These are phyloP conservation scores for Pythium guiyangense DNA, from an alignment of 352 stramenopile species.

Conservation along the genomic window DNA sequence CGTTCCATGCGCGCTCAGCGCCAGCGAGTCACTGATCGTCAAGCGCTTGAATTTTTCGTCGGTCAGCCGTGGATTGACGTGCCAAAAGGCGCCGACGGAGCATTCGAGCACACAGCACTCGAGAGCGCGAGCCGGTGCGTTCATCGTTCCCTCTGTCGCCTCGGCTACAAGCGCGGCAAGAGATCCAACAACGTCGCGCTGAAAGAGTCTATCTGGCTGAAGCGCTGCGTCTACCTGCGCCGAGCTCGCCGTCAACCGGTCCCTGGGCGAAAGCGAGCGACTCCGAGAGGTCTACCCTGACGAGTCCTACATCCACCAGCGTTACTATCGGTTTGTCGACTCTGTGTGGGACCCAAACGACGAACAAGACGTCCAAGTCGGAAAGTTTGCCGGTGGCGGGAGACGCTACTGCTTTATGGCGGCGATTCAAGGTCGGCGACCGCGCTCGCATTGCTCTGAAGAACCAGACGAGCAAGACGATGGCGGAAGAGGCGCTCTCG, in stretches of 20 bases:
- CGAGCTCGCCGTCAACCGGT: background rate
- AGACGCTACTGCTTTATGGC: conserved; percentile 1
- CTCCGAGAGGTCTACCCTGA: conserved; percentile 2
- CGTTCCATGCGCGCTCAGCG: background rate
- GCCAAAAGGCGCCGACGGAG: background rate
- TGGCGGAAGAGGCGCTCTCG: background rate
- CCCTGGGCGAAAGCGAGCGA: background rate
- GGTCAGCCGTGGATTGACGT: background rate
- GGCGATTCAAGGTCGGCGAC: background rate
- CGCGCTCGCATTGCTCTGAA: background rate
- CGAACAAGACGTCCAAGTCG: conserved; percentile 1
- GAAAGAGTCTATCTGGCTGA: conserved; percentile 1
- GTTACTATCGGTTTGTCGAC: conserved; percentile 1
- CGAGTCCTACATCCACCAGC: conserved; percentile 1
- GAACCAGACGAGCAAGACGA: background rate
- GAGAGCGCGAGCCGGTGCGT: conserved; percentile 2
- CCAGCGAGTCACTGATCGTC: background rate
- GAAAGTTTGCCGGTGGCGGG: background rate
- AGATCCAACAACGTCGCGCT: background rate
- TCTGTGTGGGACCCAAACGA: conserved; percentile 2
- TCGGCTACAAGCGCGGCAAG: conserved; percentile 1
- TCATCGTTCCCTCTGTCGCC: background rate
- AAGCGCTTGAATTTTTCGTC: conserved; percentile 1
- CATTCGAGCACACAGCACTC: background rate
- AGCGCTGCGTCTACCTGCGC: conserved; percentile 1